phyloP scores from a whole-genome alignment of 148 eudicot species.

The Amaranthus palmeri region DNA sequence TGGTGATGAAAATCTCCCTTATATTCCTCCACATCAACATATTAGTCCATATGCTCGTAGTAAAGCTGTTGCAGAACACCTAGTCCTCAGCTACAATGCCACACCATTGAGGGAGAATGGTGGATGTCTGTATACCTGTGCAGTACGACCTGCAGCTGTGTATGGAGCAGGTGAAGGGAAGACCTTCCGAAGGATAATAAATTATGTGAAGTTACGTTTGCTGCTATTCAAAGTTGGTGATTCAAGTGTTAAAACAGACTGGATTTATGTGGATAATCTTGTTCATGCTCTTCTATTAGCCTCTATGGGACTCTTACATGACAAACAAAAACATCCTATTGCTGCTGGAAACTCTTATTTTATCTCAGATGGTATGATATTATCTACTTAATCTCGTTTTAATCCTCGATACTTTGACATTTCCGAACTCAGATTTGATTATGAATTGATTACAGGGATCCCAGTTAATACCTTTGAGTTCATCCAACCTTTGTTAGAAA shows the following conservation, averaged over 20 bases:
- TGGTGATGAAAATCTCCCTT: slow-evolving; percentile 69
- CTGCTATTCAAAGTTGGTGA: slow-evolving; percentile 62
- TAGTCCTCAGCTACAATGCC: slow-evolving; percentile 64
- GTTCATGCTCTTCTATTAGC: slow-evolving; percentile 63
- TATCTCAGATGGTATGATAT: slow-evolving; percentile 69
- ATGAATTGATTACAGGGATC: slow-evolving; percentile 39
- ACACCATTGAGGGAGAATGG: slow-evolving; percentile 67
- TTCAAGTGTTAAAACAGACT: slow-evolving; percentile 53
- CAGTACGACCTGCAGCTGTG: slow-evolving; percentile 78
- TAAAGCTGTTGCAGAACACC: slow-evolving; percentile 84
- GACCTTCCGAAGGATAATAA: slow-evolving; percentile 55
- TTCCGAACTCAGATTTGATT: neutral
- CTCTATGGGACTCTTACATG: slow-evolving; percentile 81
- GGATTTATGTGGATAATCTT: slow-evolving; percentile 85
- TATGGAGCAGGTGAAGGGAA: slow-evolving; percentile 91
- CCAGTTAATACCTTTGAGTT: slow-evolving; percentile 77
- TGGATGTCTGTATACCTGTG: slow-evolving; percentile 60
- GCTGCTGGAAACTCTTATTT: slow-evolving; percentile 89
- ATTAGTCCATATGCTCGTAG: slow-evolving; percentile 76
- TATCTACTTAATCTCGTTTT: neutral
- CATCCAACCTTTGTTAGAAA: slow-evolving; percentile 54
- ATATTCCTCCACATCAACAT: slow-evolving; percentile 58
- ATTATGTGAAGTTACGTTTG: slow-evolving; percentile 55
- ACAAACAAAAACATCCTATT: slow-evolving; percentile 43
- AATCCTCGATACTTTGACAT: neutral